phyloP scores from a whole-genome alignment of 495 filamentous ascomycete genomes.

The Delitschia confertaspora region DNA sequence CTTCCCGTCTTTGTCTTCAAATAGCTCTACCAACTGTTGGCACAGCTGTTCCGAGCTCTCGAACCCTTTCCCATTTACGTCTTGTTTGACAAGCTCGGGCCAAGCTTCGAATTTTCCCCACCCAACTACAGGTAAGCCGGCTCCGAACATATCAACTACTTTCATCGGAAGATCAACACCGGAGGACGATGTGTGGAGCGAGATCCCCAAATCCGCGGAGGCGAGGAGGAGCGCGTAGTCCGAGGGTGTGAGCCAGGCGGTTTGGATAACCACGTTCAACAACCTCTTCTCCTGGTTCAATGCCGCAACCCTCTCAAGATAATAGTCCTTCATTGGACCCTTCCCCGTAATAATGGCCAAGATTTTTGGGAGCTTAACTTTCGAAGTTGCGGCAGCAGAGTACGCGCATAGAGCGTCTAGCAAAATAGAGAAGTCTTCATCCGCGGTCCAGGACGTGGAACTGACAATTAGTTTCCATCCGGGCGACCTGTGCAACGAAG shows the following conservation, averaged over 20 bases:
- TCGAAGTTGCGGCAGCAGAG: slow-evolving; percentile 37
- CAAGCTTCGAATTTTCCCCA: slow-evolving; percentile 78
- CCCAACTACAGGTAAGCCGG: slow-evolving; percentile 81
- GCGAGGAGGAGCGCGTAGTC: slow-evolving; percentile 86
- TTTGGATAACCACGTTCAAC: slow-evolving; percentile 58
- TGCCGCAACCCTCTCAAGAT: slow-evolving; percentile 52
- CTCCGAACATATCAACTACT: slow-evolving; percentile 97
- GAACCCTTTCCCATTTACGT: slow-evolving; percentile 78
- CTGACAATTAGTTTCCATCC: slow-evolving; percentile 62
- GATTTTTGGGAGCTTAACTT: slow-evolving; percentile 48
- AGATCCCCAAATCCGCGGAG: slow-evolving; percentile 81
- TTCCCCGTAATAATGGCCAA: slow-evolving; percentile 90
- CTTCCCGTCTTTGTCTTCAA: slow-evolving; percentile 43
- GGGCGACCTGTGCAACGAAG: no score
- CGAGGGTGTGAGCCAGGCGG: slow-evolving; percentile 69
- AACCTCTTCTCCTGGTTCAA: slow-evolving; percentile 54
- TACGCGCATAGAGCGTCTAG: slow-evolving; percentile 76
- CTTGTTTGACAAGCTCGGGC: slow-evolving; percentile 75
- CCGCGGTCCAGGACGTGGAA: slow-evolving; percentile 91
- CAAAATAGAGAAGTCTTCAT: slow-evolving; percentile 87
- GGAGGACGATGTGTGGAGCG: slow-evolving; percentile 83
- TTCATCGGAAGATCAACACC: slow-evolving; percentile 99
- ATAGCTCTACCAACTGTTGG: slow-evolving; percentile 50
- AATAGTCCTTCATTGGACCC: slow-evolving; percentile 72
- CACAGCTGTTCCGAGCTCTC: slow-evolving; percentile 54